phyloP scores from a whole-genome alignment of 2,329 filamentous ascomycete species.

The Hypoxylon sp. region DNA sequence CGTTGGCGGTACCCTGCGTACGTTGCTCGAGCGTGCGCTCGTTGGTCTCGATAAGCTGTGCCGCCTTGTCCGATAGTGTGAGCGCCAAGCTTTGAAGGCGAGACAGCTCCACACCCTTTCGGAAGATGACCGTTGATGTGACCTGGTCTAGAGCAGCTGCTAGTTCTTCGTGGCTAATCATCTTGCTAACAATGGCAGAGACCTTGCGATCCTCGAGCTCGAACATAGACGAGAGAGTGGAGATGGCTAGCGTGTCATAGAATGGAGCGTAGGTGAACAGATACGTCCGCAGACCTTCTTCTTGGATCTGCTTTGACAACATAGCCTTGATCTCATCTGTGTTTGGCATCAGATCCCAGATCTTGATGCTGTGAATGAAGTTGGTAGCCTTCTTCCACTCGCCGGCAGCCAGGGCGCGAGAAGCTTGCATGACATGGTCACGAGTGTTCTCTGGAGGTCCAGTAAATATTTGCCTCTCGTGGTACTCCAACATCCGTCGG shows the following conservation, averaged over 20 bases:
- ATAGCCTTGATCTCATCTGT: slow-evolving; percentile 94
- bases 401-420: slow-evolving; percentile 94
- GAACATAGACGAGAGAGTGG: slow-evolving; percentile 92
- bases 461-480: slow-evolving; percentile 99
- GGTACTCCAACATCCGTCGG: slow-evolving; percentile 98
- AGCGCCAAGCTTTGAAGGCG: slow-evolving; percentile 95
- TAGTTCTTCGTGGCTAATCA: slow-evolving; percentile 99
- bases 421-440: slow-evolving; percentile 99
- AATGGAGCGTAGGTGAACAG: slow-evolving; percentile 99
- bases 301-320: slow-evolving; percentile 98
- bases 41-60: slow-evolving; percentile 94
- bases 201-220: slow-evolving; percentile 93
- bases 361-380: slow-evolving; percentile 98
- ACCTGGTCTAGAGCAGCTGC: slow-evolving; percentile 97
- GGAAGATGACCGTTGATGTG: slow-evolving; percentile 97
- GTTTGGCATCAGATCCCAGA: slow-evolving; percentile 98
- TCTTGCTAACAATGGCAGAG: slow-evolving; percentile 95
- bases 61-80: slow-evolving; percentile 95
- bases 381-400: slow-evolving; percentile 98
- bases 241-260: slow-evolving; percentile 94
- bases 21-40: slow-evolving; percentile 97
- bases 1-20: slow-evolving; percentile 94
- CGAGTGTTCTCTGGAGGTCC: slow-evolving; percentile 98
- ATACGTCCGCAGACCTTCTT: slow-evolving; percentile 97
- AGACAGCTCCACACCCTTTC: slow-evolving; percentile 98